phyloP scores from a whole-genome alignment of 148 eudicot species.

The Silene latifolia region DNA sequence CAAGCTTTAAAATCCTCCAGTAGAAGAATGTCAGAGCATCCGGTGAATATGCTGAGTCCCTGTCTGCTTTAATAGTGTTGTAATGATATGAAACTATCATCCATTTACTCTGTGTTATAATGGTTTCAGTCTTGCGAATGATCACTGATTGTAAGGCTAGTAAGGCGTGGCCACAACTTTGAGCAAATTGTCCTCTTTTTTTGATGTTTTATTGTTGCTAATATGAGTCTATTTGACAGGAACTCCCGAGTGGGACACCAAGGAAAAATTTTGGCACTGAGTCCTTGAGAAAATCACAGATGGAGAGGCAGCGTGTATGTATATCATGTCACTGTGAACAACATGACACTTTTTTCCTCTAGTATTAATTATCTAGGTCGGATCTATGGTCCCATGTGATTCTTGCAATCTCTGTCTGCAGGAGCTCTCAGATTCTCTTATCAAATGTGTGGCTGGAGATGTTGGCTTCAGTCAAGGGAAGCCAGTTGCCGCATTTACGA shows the following conservation, averaged over 20 bases:
- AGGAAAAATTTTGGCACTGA: conserved; percentile 48
- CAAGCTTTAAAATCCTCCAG: conserved; percentile 49
- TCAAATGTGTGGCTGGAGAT: conserved; percentile 56
- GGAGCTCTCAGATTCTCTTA: conserved; percentile 66
- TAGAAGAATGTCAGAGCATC: conserved; percentile 41
- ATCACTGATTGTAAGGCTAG: conserved; percentile 34
- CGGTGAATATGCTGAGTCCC: conserved; percentile 35
- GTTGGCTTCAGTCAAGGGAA: conserved; percentile 86
- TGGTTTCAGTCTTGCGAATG: conserved; percentile 54
- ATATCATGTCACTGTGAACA: not conserved
- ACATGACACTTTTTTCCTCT: not conserved
- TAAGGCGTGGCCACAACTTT: conserved; percentile 14
- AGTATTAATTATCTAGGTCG: not conserved
- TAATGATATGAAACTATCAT: not conserved
- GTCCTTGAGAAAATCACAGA: conserved; percentile 58
- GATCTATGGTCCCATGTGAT: not conserved
- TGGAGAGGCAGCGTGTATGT: conserved; percentile 75
- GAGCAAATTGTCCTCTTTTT: conserved; percentile 3
- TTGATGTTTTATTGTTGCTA: conserved; percentile 2
- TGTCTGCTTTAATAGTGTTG: not conserved
- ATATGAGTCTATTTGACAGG: conserved; percentile 36
- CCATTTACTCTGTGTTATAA: conserved; percentile 15
- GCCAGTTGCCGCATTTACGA: conserved; percentile 84
- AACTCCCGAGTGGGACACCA: conserved; percentile 39
- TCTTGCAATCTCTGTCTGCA: conserved; percentile 27